phyloP scores from a whole-genome alignment of 805 yeast genomes.

The Cyberlindnera samutprakarnensis region DNA sequence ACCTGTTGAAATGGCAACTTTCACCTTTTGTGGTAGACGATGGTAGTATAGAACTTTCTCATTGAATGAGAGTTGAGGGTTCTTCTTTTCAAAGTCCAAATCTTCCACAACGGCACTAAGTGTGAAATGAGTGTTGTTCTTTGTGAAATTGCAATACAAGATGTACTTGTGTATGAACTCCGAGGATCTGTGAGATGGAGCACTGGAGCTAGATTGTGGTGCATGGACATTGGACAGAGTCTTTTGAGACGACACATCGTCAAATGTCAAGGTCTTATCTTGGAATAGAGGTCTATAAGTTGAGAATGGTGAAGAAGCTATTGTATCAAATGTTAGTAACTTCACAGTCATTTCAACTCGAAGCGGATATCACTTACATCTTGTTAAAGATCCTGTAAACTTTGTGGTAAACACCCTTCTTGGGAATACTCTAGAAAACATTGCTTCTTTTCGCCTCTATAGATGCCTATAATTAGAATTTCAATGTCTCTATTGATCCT shows the following conservation, averaged over 20 bases:
- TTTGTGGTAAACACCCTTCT: constrained; percentile 2
- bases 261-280: neutral
- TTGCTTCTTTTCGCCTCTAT: neutral
- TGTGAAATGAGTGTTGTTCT: constrained; percentile 78
- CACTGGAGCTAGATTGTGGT: too few relatives aligned
- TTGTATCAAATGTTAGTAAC: too few relatives aligned
- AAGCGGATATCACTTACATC: too few relatives aligned
- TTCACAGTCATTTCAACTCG: too few relatives aligned
- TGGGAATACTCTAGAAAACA: constrained; percentile 7
- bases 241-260: neutral
- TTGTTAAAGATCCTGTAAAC: too few relatives aligned
- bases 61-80: constrained; percentile 48
- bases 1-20: constrained; percentile 70
- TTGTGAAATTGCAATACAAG: constrained; percentile 67
- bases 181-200: constrained; percentile 8
- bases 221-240: constrained; percentile 7
- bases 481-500: too few relatives aligned
- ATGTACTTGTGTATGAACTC: constrained; percentile 52
- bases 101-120: constrained; percentile 67
- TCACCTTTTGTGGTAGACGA: constrained; percentile 70
- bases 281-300: neutral
- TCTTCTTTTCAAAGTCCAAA: constrained; percentile 45
- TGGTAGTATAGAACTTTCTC: constrained; percentile 72
- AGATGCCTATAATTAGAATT: too few relatives aligned
- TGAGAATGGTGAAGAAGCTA: too few relatives aligned